phyloP scores from a whole-genome alignment of 179 eudicot species.

The Camellia oleifera region DNA sequence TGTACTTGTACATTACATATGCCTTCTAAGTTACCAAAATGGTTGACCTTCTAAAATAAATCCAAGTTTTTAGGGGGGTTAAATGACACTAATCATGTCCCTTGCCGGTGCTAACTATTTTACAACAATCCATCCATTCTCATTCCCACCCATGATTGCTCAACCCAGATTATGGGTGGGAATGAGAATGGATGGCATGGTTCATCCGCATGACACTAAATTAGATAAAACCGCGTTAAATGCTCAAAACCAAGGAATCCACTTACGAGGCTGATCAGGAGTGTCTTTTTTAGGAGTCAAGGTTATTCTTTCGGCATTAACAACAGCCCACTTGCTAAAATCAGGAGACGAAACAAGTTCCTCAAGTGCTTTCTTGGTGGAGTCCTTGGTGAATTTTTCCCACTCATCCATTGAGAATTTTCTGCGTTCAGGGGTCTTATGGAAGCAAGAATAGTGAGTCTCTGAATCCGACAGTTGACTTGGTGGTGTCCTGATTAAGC shows the following conservation, averaged over 20 bases:
- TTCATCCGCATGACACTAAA: neutral
- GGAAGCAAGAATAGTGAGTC: slow-evolving; percentile 74
- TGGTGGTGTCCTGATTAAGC: slow-evolving; percentile 26
- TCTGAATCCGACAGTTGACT: slow-evolving; percentile 38
- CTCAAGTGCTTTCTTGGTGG: slow-evolving; percentile 82
- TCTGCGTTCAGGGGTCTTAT: slow-evolving; percentile 58
- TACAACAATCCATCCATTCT: neutral
- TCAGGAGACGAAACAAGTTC: slow-evolving; percentile 88
- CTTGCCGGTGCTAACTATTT: neutral
- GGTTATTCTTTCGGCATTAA: slow-evolving; percentile 83
- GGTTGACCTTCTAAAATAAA: neutral
- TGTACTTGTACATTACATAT: too few species aligned
- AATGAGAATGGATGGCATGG: too few species aligned
- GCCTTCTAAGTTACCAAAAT: too few species aligned
- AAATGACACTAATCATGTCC: neutral
- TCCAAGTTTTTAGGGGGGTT: neutral
- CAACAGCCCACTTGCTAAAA: slow-evolving; percentile 85
- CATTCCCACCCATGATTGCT: too few species aligned
- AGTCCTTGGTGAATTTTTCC: slow-evolving; percentile 62
- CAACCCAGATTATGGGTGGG: too few species aligned
- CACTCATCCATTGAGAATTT: slow-evolving; percentile 67
- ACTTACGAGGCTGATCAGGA: slow-evolving; percentile 29
- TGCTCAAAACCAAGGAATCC: slow-evolving; percentile 43
- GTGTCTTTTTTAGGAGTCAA: slow-evolving; percentile 51
- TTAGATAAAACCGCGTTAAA: neutral